Evolutionary conservation across 345 rosid genomes (phyloP), one percentile per base, ranked within the genome.

Genomic region (Brassica carinata): DNA sequence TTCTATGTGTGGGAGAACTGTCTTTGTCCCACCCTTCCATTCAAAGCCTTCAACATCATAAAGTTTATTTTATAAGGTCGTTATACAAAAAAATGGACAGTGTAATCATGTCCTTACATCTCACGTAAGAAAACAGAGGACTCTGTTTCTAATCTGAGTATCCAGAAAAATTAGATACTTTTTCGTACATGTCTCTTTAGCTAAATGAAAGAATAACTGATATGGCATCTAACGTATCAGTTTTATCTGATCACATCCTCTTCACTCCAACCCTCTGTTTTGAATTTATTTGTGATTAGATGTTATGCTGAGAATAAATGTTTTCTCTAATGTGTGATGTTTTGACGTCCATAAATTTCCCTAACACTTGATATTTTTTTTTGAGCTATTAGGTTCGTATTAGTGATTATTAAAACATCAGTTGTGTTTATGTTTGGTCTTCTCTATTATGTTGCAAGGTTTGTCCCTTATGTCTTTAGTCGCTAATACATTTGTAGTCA

Each of bases 141-240:
- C 51, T 43, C 51, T 40, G 45, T 8, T 8, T 40, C 45, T 8
- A 40, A 40, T 40, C 45, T 40, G 45, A 36, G 10, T 6, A 36
- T 7, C 40, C 40, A 36, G 11, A 5, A 38, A 38, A 43, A 43
- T 43, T 43, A 43, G 51, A 43, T 43, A 9, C 1, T 9, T 43
- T 10, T 10, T 9, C 14, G 13, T 9, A 43, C 51, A 43, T 43
- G 51, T 43, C 51, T 43, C 51, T 43, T 43, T 43, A 43, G 51
- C 51, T 10, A 8, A 38, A 38, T 38, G 11, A 38, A 38, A 38
- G 45, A 38, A 8, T 38, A 38, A 38, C 11, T 38, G 45, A 38
- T 36, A 74, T 79, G 83, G 75, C 83, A 68, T 79, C 71, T 74
- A 4, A 67, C 64, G 78, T 79, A 79, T 73, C 73, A 80, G 83